Conservation (phyloP, 306 rosid species). For the Nissolia schottii region DNA sequence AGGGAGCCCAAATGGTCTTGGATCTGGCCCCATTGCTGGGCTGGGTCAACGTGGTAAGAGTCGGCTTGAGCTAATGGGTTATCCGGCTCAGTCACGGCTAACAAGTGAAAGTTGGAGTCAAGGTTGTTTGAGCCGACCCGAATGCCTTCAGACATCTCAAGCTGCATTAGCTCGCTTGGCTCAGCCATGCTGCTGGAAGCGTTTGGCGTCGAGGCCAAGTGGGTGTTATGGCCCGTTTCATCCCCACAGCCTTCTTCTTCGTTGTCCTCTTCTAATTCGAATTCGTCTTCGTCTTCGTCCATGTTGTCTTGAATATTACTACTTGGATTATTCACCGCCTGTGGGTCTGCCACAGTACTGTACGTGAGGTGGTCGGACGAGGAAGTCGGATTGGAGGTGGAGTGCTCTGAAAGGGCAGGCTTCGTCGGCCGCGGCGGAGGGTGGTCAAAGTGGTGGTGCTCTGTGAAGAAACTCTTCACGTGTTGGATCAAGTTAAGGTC, state of each 20-base stretch:
- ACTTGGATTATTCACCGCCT: too few species aligned
- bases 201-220: not conserved
- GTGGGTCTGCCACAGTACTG: constrained; percentile 28
- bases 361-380: constrained; percentile 45
- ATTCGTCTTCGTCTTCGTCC: constrained; percentile 42
- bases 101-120: constrained; percentile 64
- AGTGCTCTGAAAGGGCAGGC: constrained; percentile 82
- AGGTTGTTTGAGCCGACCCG: constrained; percentile 64
- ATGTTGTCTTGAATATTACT: constrained; percentile 29
- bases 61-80: constrained; percentile 22
- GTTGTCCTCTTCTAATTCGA: too few species aligned
- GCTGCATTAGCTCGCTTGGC: constrained; percentile 76
- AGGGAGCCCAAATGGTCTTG: constrained; percentile 13
- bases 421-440: constrained; percentile 56
- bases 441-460: constrained; percentile 32
- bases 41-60: constrained; percentile 35
- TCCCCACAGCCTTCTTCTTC: constrained; percentile 50
- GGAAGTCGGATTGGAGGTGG: constrained; percentile 79
- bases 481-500: constrained; percentile 66
- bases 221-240: constrained; percentile 28
- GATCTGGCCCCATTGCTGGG: constrained; percentile 36
- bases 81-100: constrained; percentile 39
- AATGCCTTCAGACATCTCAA: constrained; percentile 80
- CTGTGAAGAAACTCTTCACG: constrained; percentile 60
- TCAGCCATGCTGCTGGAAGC: constrained; percentile 18